Percentiles rank a stretch among this genome's conserved stretches.
phyloP scores from a whole-genome alignment of 78 protist genomes.

The Carpediemonas membranifera region DNA sequence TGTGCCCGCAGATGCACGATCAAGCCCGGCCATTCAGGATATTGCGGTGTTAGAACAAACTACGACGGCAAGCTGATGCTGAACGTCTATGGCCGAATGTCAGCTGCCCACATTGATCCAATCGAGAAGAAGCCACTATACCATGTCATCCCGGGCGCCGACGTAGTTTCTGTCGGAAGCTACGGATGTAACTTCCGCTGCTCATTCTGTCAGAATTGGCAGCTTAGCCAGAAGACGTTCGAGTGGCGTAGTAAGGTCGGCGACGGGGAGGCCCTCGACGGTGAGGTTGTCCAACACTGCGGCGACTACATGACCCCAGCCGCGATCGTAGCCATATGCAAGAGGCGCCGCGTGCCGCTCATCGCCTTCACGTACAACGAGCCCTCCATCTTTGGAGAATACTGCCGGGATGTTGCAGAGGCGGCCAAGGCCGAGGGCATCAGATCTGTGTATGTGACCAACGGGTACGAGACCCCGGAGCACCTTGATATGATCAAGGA shows the following conservation, averaged over 20 bases:
- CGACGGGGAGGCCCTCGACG: background rate
- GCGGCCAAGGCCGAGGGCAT: slow-evolving; percentile 23
- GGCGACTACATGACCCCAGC: slow-evolving; percentile 1
- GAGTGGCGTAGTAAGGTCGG: too few species aligned
- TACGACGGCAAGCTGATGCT: background rate
- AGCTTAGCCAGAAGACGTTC: too few species aligned
- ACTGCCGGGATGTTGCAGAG: slow-evolving; percentile 17
- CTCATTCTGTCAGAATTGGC: slow-evolving; percentile 34
- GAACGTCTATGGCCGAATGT: background rate
- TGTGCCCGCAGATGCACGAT: background rate
- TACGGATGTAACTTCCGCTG: slow-evolving; percentile 42
- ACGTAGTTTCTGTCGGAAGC: slow-evolving; percentile 12
- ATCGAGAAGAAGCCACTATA: slow-evolving; percentile 47
- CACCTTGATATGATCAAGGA: slow-evolving; percentile 3
- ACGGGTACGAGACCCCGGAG: slow-evolving; percentile 30
- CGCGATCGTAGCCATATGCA: background rate
- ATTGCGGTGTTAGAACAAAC: slow-evolving; percentile 11
- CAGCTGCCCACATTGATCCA: slow-evolving; percentile 21
- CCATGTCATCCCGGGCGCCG: slow-evolving; percentile 38
- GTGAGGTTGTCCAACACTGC: background rate
- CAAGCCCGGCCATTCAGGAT: slow-evolving; percentile 5
- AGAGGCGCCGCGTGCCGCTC: background rate
- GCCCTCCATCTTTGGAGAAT: slow-evolving; percentile 18
- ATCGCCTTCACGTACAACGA: background rate
- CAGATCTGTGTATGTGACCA: slow-evolving; percentile 31